A percentile compares a stretch with the other conserved stretches of the same genome.
phyloP scores from a whole-genome alignment of 768 basidiomycete species.

The Trametes coccinea region DNA sequence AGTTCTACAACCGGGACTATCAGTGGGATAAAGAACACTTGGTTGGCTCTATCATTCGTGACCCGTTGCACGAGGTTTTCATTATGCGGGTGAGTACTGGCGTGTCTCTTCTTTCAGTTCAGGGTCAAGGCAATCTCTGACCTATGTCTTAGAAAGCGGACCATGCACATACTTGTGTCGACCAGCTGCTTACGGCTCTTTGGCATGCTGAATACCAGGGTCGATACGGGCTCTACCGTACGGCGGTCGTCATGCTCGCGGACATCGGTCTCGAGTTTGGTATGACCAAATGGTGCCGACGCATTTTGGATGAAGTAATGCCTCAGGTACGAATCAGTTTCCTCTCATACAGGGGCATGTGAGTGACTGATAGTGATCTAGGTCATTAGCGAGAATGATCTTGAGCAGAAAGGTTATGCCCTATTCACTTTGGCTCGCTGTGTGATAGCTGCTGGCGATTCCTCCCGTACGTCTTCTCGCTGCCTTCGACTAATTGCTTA shows the following conservation, averaged over 20 bases:
- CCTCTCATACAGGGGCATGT: too few species aligned
- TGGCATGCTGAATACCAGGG: conserved; percentile 83
- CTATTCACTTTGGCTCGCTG: conserved; percentile 76
- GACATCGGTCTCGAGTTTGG: conserved; percentile 79
- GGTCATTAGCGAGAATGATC: conserved; percentile 70
- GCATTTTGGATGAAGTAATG: conserved; percentile 75
- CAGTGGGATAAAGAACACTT: conserved; percentile 43
- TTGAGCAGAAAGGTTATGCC: conserved; percentile 75
- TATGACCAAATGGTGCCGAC: conserved; percentile 63
- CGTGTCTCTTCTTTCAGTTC: too few species aligned
- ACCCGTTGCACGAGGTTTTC: conserved; percentile 46
- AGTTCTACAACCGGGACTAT: conserved; percentile 58
- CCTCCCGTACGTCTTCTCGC: conserved; percentile 40
- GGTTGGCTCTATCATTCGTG: conserved; percentile 39
- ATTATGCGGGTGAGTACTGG: conserved; percentile 37
- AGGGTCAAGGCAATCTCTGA: neutral
- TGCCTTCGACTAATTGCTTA: neutral
- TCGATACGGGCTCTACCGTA: conserved; percentile 65
- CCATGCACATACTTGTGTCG: conserved; percentile 61
- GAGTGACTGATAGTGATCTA: conserved; percentile 27
- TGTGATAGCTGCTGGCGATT: conserved; percentile 58
- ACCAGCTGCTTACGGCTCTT: conserved; percentile 66
- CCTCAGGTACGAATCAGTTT: conserved; percentile 57
- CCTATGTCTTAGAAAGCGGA: conserved; percentile 51
- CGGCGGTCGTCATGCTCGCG: conserved; percentile 70